Base-by-base conservation (phyloP, 2,329 filamentous ascomycete species). In the Claviceps fusiformis region DNA sequence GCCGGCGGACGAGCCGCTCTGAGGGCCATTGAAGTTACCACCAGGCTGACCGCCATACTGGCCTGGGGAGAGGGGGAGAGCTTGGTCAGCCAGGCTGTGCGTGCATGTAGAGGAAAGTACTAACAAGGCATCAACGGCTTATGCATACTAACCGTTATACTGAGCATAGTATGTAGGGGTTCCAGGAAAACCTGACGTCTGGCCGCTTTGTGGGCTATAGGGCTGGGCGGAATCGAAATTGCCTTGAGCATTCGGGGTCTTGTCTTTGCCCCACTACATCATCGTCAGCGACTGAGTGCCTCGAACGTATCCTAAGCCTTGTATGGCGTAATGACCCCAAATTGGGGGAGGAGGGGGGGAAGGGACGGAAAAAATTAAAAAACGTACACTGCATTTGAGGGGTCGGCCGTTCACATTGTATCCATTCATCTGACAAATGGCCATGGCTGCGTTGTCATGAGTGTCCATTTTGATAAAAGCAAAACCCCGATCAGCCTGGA, bases 391-490 rank as follows among this genome's bases (percentile, higher is more conserved):
- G 80, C 93, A 98, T 80, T 98, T 98, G 63, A 98, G 74, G 54
- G 93, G 93, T 61, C 93, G 85, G 53, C 93, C 93, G 65, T 98
- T 96, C 64, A 98, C 92, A 62, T 96, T 95, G 75, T 97, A 98
- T 37, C 92, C 92, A 64, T 92, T 97, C 66, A 98, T 80, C 69
- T 97, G 91, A 73, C 93, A 98, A 66, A 98, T 98, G 39, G 91
- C 90, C 87, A 95, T 95, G 54, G 93, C 91, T 3, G 93, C 93
- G 66, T 96, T 96, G 74, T 98, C 93, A 67, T 98, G 93, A 7
- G 85, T 87, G 69, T 98, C 93, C 91, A 98, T 95, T 78, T 98
- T 98, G 71, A 98, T 89, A 70, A 98, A 98, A 8, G 93, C 90
- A 69, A 98, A 98, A 15, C 93, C 93, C 62, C 93, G 88, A 70